These are phyloP conservation scores for Metschnikowia baotianmanensis DNA, from an alignment of 805 yeast species.

Conservation along the genomic window DNA sequence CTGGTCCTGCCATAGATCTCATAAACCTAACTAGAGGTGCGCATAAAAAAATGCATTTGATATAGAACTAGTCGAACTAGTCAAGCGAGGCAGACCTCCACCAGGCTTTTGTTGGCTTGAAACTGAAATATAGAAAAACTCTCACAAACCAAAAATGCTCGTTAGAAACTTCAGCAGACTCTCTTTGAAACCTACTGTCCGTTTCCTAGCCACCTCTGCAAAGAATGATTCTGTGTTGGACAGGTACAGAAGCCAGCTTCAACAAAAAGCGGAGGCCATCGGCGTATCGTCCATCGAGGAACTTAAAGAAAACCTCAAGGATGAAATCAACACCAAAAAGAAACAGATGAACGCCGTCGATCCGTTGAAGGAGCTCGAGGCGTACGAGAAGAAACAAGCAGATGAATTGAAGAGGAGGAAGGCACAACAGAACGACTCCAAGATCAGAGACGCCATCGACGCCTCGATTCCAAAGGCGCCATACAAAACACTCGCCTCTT, in stretches of 20 bases:
- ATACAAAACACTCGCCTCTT: conserved; percentile 70
- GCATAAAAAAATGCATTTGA: too few species aligned
- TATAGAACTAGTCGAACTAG: too few species aligned
- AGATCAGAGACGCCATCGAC: conserved; percentile 32
- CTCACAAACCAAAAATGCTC: too few species aligned
- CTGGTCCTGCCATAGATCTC: too few species aligned
- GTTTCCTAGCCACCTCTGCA: conserved; percentile 8
- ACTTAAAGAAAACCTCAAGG: conserved; percentile 59
- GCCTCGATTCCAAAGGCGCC: conserved; percentile 44
- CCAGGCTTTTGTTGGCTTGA: too few species aligned
- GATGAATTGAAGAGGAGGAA: conserved; percentile 24
- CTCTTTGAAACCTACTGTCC: conserved; percentile 1
- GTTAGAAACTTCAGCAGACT: conserved; percentile 1
- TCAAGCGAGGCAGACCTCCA: too few species aligned
- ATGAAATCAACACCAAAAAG: conserved; percentile 54
- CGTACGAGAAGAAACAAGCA: conserved; percentile 43
- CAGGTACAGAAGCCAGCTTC: conserved; percentile 32
- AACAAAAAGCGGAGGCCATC: conserved; percentile 32
- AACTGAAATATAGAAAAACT: too few species aligned
- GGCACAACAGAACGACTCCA: conserved; percentile 22
- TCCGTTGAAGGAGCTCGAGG: conserved; percentile 67
- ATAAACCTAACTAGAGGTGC: too few species aligned
- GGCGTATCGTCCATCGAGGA: conserved; percentile 50
- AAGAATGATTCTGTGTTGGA: conserved; percentile 10
- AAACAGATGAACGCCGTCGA: conserved; percentile 60